These are phyloP conservation scores for Salvia sclarea DNA, from an alignment of 305 asterid genomes.

Conservation along the genomic window DNA sequence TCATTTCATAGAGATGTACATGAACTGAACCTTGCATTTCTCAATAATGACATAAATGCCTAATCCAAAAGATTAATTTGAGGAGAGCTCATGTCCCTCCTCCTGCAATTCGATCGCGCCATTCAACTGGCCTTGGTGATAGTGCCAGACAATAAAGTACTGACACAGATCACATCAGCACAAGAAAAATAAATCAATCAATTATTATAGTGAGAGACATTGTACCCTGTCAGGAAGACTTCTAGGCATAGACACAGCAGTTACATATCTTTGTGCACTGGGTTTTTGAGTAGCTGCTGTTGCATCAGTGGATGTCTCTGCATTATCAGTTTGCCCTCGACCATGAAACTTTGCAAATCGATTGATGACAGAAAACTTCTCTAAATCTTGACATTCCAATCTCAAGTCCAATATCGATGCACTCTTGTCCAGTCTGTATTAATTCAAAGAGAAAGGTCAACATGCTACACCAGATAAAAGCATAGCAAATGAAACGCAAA, in stretches of 20 bases:
- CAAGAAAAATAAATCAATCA: constrained; percentile 34
- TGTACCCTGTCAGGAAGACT: constrained; percentile 75
- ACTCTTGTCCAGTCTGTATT: constrained; percentile 65
- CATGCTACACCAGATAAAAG: constrained; percentile 2
- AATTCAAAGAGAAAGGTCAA: constrained; percentile 3
- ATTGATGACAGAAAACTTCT: constrained; percentile 80
- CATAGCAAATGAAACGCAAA: neutral
- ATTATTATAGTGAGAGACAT: constrained; percentile 66
- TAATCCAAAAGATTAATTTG: constrained; percentile 38
- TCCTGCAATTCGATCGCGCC: constrained; percentile 42
- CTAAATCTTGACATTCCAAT: constrained; percentile 82
- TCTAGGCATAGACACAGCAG: constrained; percentile 72
- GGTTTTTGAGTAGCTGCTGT: constrained; percentile 49
- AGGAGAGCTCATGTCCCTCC: constrained; percentile 42
- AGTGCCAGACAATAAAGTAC: constrained; percentile 44
- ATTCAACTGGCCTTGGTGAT: constrained; percentile 38
- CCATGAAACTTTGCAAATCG: constrained; percentile 91
- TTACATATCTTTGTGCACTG: constrained; percentile 70
- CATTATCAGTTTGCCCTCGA: constrained; percentile 63
- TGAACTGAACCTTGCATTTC: constrained; percentile 43
- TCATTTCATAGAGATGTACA: constrained; percentile 45
- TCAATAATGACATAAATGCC: constrained; percentile 43
- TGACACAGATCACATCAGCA: constrained; percentile 37
- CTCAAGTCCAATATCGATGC: constrained; percentile 68
- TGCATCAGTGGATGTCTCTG: constrained; percentile 51